These are phyloP conservation scores for Ilyonectria robusta DNA, from an alignment of 2,329 filamentous ascomycete genomes.

Conservation along the genomic window DNA sequence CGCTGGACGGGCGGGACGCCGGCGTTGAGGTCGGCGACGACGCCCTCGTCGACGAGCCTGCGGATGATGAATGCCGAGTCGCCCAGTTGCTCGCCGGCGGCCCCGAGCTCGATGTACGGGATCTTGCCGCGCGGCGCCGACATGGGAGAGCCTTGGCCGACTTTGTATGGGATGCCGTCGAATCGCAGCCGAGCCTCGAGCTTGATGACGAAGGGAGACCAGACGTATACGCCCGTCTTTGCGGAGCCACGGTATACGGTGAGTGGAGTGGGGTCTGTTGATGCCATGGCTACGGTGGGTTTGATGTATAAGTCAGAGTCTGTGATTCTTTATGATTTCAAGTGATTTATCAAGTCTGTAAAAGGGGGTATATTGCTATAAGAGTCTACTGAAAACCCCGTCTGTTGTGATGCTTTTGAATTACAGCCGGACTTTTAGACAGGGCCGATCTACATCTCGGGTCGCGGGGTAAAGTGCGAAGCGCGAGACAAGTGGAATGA, in stretches of 20 bases:
- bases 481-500: neutral
- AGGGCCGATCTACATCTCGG: constrained; percentile 13
- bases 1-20: constrained; percentile 54
- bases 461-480: constrained; percentile 17
- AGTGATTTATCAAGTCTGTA: neutral
- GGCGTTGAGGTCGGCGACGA: constrained; percentile 64
- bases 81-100: constrained; percentile 50
- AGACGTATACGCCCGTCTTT: constrained; percentile 58
- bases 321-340: neutral
- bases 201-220: constrained; percentile 75
- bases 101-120: constrained; percentile 65
- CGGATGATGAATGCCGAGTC: constrained; percentile 71
- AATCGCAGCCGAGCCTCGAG: constrained; percentile 74
- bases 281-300: constrained; percentile 12
- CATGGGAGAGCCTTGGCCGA: constrained; percentile 59
- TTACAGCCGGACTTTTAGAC: constrained; percentile 19
- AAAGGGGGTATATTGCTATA: neutral
- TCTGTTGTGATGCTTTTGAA: neutral
- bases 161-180: constrained; percentile 61
- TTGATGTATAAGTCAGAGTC: neutral
- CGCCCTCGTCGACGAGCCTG: constrained; percentile 55
- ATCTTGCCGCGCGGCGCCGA: constrained; percentile 71
- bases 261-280: constrained; percentile 20
- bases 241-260: constrained; percentile 66
- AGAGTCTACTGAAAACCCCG: neutral